Evolutionary conservation across 2,329 filamentous ascomycete genomes (phyloP), one percentile per base, ranked within the genome.

Genomic region (Fusarium paranaense): DNA sequence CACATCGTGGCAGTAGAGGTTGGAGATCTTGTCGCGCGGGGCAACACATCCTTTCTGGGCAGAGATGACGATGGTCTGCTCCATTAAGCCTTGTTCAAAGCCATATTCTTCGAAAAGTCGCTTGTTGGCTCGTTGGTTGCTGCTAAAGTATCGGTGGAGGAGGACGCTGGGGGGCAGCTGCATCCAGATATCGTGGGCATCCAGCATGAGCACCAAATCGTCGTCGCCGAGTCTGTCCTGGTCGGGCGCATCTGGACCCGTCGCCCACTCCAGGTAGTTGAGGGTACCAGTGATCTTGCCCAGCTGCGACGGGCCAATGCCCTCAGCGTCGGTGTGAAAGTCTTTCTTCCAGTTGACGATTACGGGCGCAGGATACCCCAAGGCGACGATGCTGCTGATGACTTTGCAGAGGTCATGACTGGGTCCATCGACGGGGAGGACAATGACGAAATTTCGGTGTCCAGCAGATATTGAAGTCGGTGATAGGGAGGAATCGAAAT

Each of bases 111-210:
- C 32, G 2, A 59, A 62, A 10, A 78, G 66, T 14, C 72, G 69
- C 32, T 66, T 56, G 56, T 78, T 78, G 13, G 76, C 77, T 38
- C 62, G 56, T 16, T 74, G 62, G 69, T 78, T 78, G 30, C 54
- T 67, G 22, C 61, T 69, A 27, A 69, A 78, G 32, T 78, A 81
- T 61, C 79, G 79, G 16, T 78, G 60, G 20, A 81, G 62, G 32
- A 81, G 71, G 3, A 81, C 75, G n/a, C 72, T 76, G 1, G 79
- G 78, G 2, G 79, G 79, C 1, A 81, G 66, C 58, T 81, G 79
- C 14, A 80, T 66, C 79, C 79, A 81, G n/a, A 80, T 67, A 38
- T 81, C 79, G 52, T 80, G 78, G n/a, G 79, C 79, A 45, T 81
- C 79, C 18, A 81, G 70, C 63, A 81, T 78, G 8, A 81, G 58